A percentile compares a stretch with the other conserved stretches of the same genome.
These are phyloP conservation scores for Tylopilus felleus DNA, from an alignment of 768 basidiomycete genomes.

Conservation along the genomic window DNA sequence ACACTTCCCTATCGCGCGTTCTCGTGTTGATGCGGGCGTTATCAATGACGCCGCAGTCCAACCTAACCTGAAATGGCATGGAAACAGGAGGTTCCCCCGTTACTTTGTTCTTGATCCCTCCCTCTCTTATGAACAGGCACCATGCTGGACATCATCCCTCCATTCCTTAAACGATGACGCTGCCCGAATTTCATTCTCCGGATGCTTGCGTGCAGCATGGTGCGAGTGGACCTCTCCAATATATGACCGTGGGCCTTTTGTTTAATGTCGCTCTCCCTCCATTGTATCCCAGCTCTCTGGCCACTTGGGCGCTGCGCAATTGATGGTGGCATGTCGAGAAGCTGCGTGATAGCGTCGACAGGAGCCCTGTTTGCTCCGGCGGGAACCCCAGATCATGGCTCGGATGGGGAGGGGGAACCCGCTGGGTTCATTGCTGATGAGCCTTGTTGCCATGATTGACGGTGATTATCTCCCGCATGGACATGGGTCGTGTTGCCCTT, in stretches of 20 bases:
- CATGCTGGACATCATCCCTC: neutral
- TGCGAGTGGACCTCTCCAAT: neutral
- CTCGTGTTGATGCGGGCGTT: conserved; percentile 13
- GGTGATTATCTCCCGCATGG: conserved; percentile 26
- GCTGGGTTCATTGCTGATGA: neutral
- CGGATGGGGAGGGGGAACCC: neutral
- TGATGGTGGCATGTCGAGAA: conserved; percentile 6
- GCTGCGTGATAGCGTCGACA: neutral
- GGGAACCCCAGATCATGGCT: conserved; percentile 7
- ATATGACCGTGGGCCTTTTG: conserved; percentile 14
- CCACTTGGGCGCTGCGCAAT: neutral
- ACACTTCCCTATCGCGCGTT: too few relatives aligned
- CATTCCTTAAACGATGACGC: conserved; percentile 10
- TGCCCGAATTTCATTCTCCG: conserved; percentile 18
- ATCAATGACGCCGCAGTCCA: conserved; percentile 14
- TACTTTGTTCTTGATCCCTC: conserved; percentile 6
- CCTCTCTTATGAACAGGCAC: conserved; percentile 4
- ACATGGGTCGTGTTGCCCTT: neutral
- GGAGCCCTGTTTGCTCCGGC: neutral
- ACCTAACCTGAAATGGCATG: conserved; percentile 15
- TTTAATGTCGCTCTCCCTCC: neutral
- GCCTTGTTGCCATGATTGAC: conserved; percentile 14
- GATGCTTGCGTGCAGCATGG: conserved; percentile 10
- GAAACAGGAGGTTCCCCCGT: conserved; percentile 16
- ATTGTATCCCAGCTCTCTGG: neutral